A percentile compares a stretch with the other conserved stretches of the same genome.
Conservation (phyloP, 2,329 filamentous ascomycete species). For the Neofusicoccum umdonicola region DNA sequence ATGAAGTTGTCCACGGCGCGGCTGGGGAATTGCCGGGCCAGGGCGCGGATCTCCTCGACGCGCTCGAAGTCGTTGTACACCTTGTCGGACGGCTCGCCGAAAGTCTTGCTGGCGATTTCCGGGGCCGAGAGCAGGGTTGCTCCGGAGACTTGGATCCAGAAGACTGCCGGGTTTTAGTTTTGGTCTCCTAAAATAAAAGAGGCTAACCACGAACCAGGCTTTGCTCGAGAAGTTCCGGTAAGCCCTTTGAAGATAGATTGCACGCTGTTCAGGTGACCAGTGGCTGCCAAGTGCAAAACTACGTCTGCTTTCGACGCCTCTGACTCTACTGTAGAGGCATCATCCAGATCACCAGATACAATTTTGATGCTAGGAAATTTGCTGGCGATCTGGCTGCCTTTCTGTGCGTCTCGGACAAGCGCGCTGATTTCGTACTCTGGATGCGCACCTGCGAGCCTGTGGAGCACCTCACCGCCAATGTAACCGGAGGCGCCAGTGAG, state of each 20-base stretch:
- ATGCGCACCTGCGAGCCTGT: not conserved
- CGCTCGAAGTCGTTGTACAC: conserved; percentile 60
- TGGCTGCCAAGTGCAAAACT: conserved; percentile 31
- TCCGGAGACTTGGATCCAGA: conserved; percentile 55
- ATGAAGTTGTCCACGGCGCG: conserved; percentile 68
- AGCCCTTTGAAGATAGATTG: conserved; percentile 51
- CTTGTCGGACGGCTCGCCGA: conserved; percentile 48
- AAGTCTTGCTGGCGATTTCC: conserved; percentile 25
- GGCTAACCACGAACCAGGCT: not conserved
- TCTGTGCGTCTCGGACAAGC: not conserved
- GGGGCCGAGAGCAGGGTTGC: conserved; percentile 54
- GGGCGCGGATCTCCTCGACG: conserved; percentile 52
- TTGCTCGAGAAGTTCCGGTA: conserved; percentile 36
- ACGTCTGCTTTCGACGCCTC: conserved; percentile 1
- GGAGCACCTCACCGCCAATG: conserved; percentile 11
- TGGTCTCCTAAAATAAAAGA: not conserved
- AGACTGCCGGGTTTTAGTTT: conserved; percentile 34
- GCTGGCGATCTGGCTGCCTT: not conserved
- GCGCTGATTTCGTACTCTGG: conserved; percentile 8
- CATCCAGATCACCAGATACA: not conserved
- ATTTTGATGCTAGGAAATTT: not conserved
- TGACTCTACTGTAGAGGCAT: not conserved
- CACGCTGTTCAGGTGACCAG: conserved; percentile 28
- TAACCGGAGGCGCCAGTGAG: conserved; percentile 14
- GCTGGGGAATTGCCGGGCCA: conserved; percentile 60